Evolutionary conservation across 352 stramenopile genomes (phyloP), one percentile per base, ranked within the genome.

Genomic region (Pythium insidiosum): DNA sequence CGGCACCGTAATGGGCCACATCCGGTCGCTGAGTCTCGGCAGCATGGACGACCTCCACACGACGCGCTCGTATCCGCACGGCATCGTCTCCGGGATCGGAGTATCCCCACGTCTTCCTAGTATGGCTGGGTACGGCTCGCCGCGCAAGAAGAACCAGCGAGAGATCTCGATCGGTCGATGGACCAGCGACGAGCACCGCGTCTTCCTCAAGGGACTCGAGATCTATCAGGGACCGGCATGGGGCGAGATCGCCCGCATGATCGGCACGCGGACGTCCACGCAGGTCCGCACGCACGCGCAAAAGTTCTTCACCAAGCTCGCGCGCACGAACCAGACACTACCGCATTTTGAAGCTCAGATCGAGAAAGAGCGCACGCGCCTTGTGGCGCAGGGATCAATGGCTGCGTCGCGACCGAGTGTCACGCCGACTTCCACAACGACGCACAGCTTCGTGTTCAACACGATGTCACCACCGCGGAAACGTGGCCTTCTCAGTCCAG

Each of bases 281-380:
- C 82, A 94, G 47, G 79, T 90, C 44, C 79, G 82, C 11, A 91
- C 78, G 4, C 82, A 94, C 50, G 82, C 82, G 16, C 82, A 94
- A 49, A 94, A 94, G 61, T 94, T 90, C 60, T 94, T 94, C 53
- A 86, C 75, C 33, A 92, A 91, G 54, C 58, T 94, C 33, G 77
- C 75, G 28, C 66, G 73, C n/a, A 61, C 71, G 26, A 81, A 83
- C 47, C 72, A 84, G 45, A 75, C 68, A 37, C 63, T 89, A 47
- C 73, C 76, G 26, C 73, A 85, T 53, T 89, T 89, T 43, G 76
- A 85, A 44, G 61, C 38, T 44, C 71, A 89, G 61, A 89, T 89
- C 50, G 56, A 82, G 40, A 78, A 75, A 46, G 76, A 86, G 43
- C 73, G 76, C 18, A 45, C 57, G 26, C 71, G 76, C 36, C 62